Evolutionary conservation across 345 rosid species (phyloP).

Genomic region (Populus deltoides): DNA sequence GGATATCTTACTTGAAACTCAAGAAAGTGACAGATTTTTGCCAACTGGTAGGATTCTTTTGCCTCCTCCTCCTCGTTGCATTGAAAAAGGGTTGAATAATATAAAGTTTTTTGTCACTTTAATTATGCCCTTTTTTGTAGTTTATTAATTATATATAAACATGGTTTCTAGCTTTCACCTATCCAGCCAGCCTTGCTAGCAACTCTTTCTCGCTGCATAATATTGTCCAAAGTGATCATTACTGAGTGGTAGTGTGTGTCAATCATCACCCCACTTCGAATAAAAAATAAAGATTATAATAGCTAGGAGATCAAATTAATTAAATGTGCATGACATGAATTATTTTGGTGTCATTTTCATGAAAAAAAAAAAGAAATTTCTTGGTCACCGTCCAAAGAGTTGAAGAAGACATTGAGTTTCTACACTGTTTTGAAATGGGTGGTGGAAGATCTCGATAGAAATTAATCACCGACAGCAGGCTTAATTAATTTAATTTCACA

Average conservation of each 20-base stretch:
- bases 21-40: constrained; percentile 4
- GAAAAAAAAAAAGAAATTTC: too few species aligned
- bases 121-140: background rate
- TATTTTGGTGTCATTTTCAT: background rate
- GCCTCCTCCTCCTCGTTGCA: constrained; percentile 1
- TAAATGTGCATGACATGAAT: background rate
- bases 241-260: background rate
- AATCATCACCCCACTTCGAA: background rate
- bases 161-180: background rate
- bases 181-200: background rate
- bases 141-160: too few species aligned
- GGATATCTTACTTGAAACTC: constrained; percentile 15
- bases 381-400: too few species aligned
- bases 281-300: too few species aligned
- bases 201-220: background rate
- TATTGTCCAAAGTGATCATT: background rate
- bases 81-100: background rate
- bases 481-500: too few species aligned
- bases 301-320: background rate
- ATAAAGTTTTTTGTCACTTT: background rate
- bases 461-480: too few species aligned
- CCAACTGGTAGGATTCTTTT: constrained; percentile 27
- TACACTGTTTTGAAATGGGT: too few species aligned
- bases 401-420: too few species aligned
- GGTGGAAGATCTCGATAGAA: too few species aligned